phyloP scores from a whole-genome alignment of 2,329 filamentous ascomycete genomes.

The Claviceps africana region DNA sequence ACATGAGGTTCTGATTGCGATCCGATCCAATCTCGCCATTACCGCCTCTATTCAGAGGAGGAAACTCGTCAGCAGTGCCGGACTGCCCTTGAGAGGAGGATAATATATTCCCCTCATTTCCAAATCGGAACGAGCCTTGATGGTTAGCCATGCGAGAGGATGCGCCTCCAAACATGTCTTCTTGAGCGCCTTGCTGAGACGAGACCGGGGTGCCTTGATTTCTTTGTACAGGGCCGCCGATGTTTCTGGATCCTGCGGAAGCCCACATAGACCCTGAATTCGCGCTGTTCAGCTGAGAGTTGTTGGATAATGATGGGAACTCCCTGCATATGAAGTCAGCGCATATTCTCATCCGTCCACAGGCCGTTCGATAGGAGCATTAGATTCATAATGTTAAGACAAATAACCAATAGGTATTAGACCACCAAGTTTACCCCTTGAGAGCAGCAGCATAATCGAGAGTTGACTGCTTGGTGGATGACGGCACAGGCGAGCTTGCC shows the following conservation, averaged over 20 bases:
- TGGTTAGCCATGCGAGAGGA: constrained; percentile 24
- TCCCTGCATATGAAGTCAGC: constrained; percentile 29
- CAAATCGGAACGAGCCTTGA: constrained; percentile 41
- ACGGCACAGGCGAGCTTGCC: constrained; percentile 7
- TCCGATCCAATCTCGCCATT: constrained; percentile 46
- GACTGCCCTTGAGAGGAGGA: constrained; percentile 33
- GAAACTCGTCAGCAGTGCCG: constrained; percentile 45
- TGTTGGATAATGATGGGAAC: constrained; percentile 52
- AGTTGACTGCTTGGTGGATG: neutral
- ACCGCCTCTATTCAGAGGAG: constrained; percentile 42
- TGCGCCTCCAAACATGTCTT: constrained; percentile 28
- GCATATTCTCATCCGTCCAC: neutral
- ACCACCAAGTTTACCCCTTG: constrained; percentile 14
- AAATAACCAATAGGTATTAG: neutral
- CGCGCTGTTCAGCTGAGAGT: constrained; percentile 36
- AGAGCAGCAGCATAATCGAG: constrained; percentile 18
- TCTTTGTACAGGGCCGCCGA: constrained; percentile 35
- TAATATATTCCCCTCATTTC: constrained; percentile 28
- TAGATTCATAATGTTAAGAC: neutral
- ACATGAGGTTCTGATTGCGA: constrained; percentile 33
- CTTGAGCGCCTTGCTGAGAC: constrained; percentile 37
- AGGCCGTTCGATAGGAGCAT: neutral
- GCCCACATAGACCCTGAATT: constrained; percentile 42
- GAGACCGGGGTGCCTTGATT: constrained; percentile 36
- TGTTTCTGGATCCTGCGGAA: constrained; percentile 31